A percentile compares a stretch with the other conserved stretches of the same genome.
Evolutionary conservation across 768 basidiomycete genomes (phyloP).

Genomic region (Pleurotus tuber-regium): DNA sequence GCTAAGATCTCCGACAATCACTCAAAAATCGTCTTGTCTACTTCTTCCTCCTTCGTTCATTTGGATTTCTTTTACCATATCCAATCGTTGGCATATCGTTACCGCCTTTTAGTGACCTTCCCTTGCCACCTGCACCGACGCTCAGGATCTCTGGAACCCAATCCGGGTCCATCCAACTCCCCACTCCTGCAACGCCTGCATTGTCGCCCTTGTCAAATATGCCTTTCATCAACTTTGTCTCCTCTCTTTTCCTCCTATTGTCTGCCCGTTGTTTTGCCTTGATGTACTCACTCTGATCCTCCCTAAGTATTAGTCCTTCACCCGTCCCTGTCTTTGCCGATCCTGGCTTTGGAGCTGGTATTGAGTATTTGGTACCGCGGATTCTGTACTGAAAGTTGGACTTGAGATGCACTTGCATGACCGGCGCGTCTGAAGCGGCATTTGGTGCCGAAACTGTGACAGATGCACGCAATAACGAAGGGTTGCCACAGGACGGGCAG

Average conservation of each 20-base stretch:
- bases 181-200: conserved; percentile 50
- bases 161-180: conserved; percentile 95
- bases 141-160: conserved; percentile 84
- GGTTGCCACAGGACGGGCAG: conserved; percentile 95
- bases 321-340: conserved; percentile 81
- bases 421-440: conserved; percentile 57
- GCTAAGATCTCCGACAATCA: conserved; percentile 12
- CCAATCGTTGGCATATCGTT: conserved; percentile 83
- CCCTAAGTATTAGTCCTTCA: conserved; percentile 82
- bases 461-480: conserved; percentile 86
- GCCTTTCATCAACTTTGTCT: conserved; percentile 68
- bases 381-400: conserved; percentile 92
- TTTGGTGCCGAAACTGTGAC: conserved; percentile 77
- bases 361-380: conserved; percentile 89
- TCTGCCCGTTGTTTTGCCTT: conserved; percentile 79
- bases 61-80: conserved; percentile 86
- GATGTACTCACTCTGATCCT: conserved; percentile 89
- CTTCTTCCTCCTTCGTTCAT: conserved; percentile 66
- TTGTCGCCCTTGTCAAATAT: conserved; percentile 48
- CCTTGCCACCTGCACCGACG: conserved; percentile 68
- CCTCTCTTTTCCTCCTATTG: conserved; percentile 72
- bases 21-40: too few species aligned
- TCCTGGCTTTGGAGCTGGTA: conserved; percentile 88
- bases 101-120: conserved; percentile 48
- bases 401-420: conserved; percentile 89